Evolutionary conservation across 1,284 basidiomycete species (phyloP).

Genomic region (Microbotryum silenes-acaulis): DNA sequence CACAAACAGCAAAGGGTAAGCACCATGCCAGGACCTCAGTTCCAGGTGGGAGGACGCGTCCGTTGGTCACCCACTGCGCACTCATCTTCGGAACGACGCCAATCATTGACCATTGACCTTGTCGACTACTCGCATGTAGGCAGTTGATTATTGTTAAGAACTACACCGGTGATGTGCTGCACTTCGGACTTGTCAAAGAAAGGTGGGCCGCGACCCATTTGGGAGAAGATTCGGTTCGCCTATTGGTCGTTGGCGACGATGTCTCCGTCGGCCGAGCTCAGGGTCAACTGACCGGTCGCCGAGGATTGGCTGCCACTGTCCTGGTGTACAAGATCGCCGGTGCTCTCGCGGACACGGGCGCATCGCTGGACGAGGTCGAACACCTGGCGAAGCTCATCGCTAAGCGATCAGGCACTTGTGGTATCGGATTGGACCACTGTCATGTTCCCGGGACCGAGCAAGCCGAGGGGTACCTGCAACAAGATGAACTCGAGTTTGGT

Average conservation of each 20-base stretch:
- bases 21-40: neutral
- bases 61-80: conserved; percentile 43
- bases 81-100: conserved; percentile 65
- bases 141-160: conserved; percentile 25
- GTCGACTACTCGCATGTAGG: neutral
- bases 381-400: conserved; percentile 60
- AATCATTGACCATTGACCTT: no score
- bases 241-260: conserved; percentile 84
- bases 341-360: conserved; percentile 53
- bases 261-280: conserved; percentile 63
- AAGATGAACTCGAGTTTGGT: conserved; percentile 72
- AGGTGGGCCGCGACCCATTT: conserved; percentile 66
- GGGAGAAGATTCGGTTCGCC: conserved; percentile 57
- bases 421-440: conserved; percentile 84
- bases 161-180: conserved; percentile 61
- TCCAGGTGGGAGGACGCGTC: neutral
- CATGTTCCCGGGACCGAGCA: conserved; percentile 74
- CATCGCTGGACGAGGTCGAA: conserved; percentile 64
- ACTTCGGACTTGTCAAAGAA: conserved; percentile 87
- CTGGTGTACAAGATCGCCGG: conserved; percentile 89
- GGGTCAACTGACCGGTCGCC: conserved; percentile 69
- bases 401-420: conserved; percentile 63
- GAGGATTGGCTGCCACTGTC: conserved; percentile 62
- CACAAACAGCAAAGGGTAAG: conserved; percentile 13
- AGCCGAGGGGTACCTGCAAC: conserved; percentile 53